phyloP scores from a whole-genome alignment of 352 stramenopile species.

The Pythium myriotylum region DNA sequence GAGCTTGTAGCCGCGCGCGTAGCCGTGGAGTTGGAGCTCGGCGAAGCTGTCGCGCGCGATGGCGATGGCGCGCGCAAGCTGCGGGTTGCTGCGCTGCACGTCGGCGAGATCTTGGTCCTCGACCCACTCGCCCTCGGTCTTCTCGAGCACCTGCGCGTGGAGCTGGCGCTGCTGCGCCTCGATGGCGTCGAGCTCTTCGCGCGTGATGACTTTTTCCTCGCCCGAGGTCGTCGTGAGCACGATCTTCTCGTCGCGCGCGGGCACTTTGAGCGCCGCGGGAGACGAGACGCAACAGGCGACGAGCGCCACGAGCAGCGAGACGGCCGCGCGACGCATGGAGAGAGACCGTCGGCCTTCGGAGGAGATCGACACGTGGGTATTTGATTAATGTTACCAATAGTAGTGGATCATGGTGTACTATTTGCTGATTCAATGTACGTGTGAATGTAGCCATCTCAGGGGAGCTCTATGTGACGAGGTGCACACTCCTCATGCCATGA shows the following conservation, averaged over 20 bases:
- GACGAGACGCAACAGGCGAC: slow-evolving; percentile 4
- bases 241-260: slow-evolving; percentile 22
- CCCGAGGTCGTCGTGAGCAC: slow-evolving; percentile 48
- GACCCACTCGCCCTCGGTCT: slow-evolving; percentile 27
- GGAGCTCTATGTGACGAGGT: neutral
- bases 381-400: neutral
- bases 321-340: slow-evolving; percentile 11
- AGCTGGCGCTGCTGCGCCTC: slow-evolving; percentile 28
- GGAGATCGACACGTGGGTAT: neutral
- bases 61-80: slow-evolving; percentile 51
- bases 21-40: slow-evolving; percentile 60
- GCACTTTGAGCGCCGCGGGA: slow-evolving; percentile 10
- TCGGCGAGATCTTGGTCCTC: slow-evolving; percentile 37
- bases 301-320: slow-evolving; percentile 13
- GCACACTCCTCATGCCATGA: too few species aligned
- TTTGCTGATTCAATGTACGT: neutral
- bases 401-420: neutral
- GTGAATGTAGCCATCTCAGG: slow-evolving; percentile 1
- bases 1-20: slow-evolving; percentile 56
- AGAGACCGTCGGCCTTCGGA: too few species aligned
- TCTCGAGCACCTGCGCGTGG: slow-evolving; percentile 29
- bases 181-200: slow-evolving; percentile 27
- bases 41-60: slow-evolving; percentile 48
- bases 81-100: slow-evolving; percentile 44
- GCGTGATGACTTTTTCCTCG: slow-evolving; percentile 38